Conservation (phyloP, 1,139 yeast genomes). For the Pichia sp. region DNA sequence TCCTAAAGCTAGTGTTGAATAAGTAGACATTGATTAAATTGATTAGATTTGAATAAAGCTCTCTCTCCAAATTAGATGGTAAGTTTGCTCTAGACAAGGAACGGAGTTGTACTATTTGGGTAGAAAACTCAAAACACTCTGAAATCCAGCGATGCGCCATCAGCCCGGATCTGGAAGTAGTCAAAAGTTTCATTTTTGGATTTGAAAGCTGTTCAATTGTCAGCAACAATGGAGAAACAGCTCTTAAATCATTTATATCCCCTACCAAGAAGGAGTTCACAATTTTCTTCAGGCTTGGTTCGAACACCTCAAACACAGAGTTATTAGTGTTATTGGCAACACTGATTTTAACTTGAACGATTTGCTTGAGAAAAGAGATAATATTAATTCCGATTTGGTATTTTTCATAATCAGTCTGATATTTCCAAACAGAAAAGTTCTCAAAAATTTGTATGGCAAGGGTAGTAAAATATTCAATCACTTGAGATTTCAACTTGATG, state of each 20-base stretch:
- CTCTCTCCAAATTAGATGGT: constrained; percentile 64
- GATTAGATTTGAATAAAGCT: constrained; percentile 54
- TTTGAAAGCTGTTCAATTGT: constrained; percentile 46
- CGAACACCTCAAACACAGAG: constrained; percentile 44
- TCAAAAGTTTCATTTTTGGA: background rate
- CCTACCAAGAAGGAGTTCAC: constrained; percentile 55
- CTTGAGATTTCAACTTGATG: constrained; percentile 46
- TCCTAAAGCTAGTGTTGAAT: constrained; percentile 44
- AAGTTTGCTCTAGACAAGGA: constrained; percentile 39
- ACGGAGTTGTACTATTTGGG: constrained; percentile 51
- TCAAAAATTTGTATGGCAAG: constrained; percentile 69
- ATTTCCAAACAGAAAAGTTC: constrained; percentile 69
- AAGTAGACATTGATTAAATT: constrained; percentile 58
- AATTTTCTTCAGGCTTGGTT: constrained; percentile 47
- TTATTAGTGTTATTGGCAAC: constrained; percentile 34
- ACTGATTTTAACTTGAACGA: constrained; percentile 55
- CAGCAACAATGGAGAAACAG: constrained; percentile 53
- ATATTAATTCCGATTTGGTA: constrained; percentile 58
- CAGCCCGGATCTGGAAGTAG: constrained; percentile 2
- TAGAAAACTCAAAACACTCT: constrained; percentile 40
- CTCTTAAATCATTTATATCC: constrained; percentile 47
- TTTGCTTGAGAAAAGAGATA: constrained; percentile 51
- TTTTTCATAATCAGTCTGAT: constrained; percentile 51
- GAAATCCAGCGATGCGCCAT: constrained; percentile 39
- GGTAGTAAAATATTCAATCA: constrained; percentile 50